Evolutionary conservation across 495 filamentous ascomycete genomes (phyloP).

Genomic region (Penicillium bovifimosum): DNA sequence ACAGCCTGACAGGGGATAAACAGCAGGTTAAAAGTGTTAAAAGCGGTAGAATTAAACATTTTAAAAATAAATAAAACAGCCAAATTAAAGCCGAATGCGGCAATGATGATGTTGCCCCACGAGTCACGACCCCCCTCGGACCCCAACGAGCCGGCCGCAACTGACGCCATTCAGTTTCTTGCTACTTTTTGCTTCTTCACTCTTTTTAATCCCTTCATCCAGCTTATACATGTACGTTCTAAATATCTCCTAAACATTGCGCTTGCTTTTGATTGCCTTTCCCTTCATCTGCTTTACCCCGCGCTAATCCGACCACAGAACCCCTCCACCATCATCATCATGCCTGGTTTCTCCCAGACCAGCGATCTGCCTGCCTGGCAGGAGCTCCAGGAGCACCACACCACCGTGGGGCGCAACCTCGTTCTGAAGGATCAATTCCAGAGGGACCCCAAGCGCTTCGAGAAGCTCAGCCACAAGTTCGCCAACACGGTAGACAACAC

Average conservation of each 20-base stretch:
- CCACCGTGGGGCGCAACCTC: slow-evolving; percentile 74
- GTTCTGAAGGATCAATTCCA: slow-evolving; percentile 90
- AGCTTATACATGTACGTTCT: slow-evolving; percentile 4
- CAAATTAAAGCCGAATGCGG: slow-evolving; percentile 19
- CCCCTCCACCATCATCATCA: slow-evolving; percentile 25
- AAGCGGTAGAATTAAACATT: no score
- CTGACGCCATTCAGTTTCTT: slow-evolving; percentile 29
- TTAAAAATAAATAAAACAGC: not conserved
- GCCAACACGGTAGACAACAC: slow-evolving; percentile 67
- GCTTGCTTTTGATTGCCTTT: not conserved
- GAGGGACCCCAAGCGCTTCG: slow-evolving; percentile 81
- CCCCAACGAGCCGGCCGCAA: slow-evolving; percentile 35
- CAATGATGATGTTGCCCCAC: slow-evolving; percentile 34
- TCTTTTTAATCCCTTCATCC: slow-evolving; percentile 9
- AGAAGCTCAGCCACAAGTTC: slow-evolving; percentile 84
- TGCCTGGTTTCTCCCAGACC: slow-evolving; percentile 65
- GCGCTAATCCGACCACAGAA: slow-evolving; percentile 28
- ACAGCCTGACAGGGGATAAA: not conserved
- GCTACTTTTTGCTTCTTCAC: slow-evolving; percentile 10
- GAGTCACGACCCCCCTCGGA: slow-evolving; percentile 41
- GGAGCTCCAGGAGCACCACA: slow-evolving; percentile 82
- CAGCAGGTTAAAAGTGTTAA: no score
- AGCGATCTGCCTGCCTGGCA: slow-evolving; percentile 79
- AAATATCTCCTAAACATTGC: not conserved
- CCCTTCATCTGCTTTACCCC: slow-evolving; percentile 23